These are phyloP conservation scores for Cladosporium sp. DNA, from an alignment of 2,329 filamentous ascomycete genomes.

Conservation along the genomic window DNA sequence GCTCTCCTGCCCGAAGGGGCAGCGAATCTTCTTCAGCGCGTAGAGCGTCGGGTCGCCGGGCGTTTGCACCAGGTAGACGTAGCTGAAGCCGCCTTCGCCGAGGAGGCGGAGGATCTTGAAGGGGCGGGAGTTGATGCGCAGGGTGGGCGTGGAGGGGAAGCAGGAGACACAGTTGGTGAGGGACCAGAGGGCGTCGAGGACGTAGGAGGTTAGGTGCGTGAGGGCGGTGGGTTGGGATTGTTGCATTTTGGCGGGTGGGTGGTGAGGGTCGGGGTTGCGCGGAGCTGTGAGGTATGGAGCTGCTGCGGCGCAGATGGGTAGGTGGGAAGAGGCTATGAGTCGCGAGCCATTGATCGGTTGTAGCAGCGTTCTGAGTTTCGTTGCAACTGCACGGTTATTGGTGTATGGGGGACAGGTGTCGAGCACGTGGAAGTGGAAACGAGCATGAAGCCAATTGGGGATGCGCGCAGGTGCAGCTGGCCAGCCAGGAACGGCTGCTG, in stretches of 20 bases:
- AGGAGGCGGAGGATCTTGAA: constrained; percentile 94
- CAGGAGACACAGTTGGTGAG: constrained; percentile 93
- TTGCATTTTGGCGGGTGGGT: constrained; percentile 6
- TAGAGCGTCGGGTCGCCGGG: constrained; percentile 75
- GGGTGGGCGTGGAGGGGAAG: constrained; percentile 86
- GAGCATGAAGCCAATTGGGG: too few relatives aligned
- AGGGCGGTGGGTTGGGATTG: constrained; percentile 24
- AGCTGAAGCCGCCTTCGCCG: constrained; percentile 97
- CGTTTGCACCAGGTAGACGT: constrained; percentile 97
- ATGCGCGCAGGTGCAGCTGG: too few relatives aligned
- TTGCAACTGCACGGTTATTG: too few relatives aligned
- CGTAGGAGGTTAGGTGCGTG: constrained; percentile 46
- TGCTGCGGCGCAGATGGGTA: neutral
- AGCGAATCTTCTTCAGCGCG: constrained; percentile 97
- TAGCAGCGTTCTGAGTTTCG: too few relatives aligned
- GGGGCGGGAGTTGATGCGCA: constrained; percentile 89
- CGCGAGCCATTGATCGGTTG: neutral
- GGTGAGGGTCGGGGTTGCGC: neutral
- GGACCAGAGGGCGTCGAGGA: constrained; percentile 84
- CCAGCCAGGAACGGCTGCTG: too few relatives aligned
- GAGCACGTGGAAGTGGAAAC: too few relatives aligned
- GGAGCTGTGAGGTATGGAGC: neutral
- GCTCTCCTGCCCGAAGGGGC: constrained; percentile 94
- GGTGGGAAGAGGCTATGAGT: neutral
- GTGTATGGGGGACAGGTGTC: too few relatives aligned